Evolutionary conservation across 1,284 basidiomycete species (phyloP).

Genomic region (Cryptococcus sp.): DNA sequence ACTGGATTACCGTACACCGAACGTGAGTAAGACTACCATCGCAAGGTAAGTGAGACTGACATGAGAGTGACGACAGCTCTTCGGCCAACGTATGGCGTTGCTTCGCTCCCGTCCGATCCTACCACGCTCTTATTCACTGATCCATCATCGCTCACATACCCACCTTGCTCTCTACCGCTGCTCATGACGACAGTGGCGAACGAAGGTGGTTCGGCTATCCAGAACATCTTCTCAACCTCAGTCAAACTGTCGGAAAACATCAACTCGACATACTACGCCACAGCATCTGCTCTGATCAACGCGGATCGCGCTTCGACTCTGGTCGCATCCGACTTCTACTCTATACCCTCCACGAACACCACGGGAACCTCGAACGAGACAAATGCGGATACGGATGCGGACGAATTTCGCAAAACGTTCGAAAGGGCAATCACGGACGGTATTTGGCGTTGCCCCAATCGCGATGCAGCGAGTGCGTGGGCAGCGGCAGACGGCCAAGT

Average conservation of each 20-base stretch:
- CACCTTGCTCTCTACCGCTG: conserved; percentile 62
- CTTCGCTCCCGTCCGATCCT: conserved; percentile 52
- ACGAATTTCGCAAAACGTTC: conserved; percentile 49
- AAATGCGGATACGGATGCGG: conserved; percentile 33
- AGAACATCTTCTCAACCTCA: conserved; percentile 52
- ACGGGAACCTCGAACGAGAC: neutral
- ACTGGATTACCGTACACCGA: conserved; percentile 28
- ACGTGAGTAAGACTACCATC: conserved; percentile 22
- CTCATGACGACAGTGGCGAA: conserved; percentile 69
- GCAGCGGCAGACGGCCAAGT: conserved; percentile 64
- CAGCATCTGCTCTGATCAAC: conserved; percentile 60
- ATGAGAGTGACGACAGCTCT: conserved; percentile 25
- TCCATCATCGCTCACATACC: conserved; percentile 62
- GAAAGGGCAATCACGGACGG: conserved; percentile 66
- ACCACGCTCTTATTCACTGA: conserved; percentile 66
- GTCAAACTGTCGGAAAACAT: conserved; percentile 47
- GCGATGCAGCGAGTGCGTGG: conserved; percentile 70
- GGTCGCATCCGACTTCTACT: conserved; percentile 60
- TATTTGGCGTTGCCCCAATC: conserved; percentile 61
- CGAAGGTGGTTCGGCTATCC: conserved; percentile 68
- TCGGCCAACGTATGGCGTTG: conserved; percentile 38
- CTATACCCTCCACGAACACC: conserved; percentile 44
- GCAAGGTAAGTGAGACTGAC: neutral
- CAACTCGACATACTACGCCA: conserved; percentile 53
- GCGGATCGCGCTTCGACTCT: conserved; percentile 57